A percentile compares a stretch with the other conserved stretches of the same genome.
These are phyloP conservation scores for Urtica urens DNA, from an alignment of 306 rosid species.

Conservation along the genomic window DNA sequence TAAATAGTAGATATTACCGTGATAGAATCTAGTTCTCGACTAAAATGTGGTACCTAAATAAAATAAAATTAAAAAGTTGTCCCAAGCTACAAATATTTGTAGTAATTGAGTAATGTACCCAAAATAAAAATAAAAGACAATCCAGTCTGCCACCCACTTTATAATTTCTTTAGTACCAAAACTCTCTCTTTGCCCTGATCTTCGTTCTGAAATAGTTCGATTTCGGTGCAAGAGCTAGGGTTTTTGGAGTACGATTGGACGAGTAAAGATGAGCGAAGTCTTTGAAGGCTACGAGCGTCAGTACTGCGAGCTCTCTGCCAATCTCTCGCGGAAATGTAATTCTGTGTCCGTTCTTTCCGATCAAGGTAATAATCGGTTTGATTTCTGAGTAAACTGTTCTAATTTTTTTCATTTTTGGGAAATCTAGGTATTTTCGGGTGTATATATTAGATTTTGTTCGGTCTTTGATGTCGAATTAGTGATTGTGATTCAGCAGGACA, in stretches of 20 bases:
- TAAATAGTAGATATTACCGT: no score
- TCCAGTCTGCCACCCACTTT: not conserved
- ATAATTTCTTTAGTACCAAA: not conserved
- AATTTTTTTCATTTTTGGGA: not conserved
- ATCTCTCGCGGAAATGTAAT: conserved; percentile 68
- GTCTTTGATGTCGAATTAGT: conserved; percentile 9
- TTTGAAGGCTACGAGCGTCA: conserved; percentile 91
- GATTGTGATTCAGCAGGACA: conserved; percentile 43
- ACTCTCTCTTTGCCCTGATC: not conserved
- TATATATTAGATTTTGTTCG: not conserved
- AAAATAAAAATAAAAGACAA: not conserved
- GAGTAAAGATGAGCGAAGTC: conserved; percentile 50
- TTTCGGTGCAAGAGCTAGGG: not conserved
- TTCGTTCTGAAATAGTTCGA: not conserved
- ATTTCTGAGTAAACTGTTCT: not conserved
- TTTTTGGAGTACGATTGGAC: not conserved
- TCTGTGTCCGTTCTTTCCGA: conserved; percentile 43
- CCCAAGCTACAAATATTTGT: no score
- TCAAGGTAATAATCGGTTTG: conserved; percentile 31
- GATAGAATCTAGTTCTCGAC: no score
- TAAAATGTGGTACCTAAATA: no score
- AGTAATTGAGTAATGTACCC: not conserved
- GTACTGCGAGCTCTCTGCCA: conserved; percentile 83
- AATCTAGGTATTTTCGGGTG: conserved; percentile 5
- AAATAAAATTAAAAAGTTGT: no score